Conservation (phyloP, 2,329 filamentous ascomycete genomes). For the Botrytis fragariae region DNA sequence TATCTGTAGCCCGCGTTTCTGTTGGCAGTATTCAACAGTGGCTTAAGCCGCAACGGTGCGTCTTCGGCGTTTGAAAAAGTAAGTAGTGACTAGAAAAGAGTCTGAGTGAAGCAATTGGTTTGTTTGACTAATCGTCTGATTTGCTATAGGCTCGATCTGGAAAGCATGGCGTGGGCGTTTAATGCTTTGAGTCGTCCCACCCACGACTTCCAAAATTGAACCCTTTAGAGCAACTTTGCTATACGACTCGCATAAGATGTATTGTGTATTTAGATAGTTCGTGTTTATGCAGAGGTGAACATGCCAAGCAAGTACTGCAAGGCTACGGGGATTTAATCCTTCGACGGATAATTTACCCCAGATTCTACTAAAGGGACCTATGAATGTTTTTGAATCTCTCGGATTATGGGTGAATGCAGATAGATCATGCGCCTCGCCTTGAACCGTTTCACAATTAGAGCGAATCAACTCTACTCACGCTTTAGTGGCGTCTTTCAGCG, state of each 20-base stretch:
- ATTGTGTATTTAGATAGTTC: not conserved
- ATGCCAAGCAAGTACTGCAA: not conserved
- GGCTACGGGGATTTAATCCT: not conserved
- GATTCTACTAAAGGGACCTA: not conserved
- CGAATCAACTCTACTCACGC: not conserved
- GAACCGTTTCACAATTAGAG: not conserved
- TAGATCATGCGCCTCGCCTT: slow-evolving; percentile 10
- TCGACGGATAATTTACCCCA: not conserved
- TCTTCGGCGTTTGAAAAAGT: not conserved
- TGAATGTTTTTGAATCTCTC: not conserved
- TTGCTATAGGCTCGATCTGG: not conserved
- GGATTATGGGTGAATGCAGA: not conserved
- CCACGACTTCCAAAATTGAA: not conserved
- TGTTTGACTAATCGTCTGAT: not conserved
- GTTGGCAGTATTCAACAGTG: not conserved
- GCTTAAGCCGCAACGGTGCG: slow-evolving; percentile 8
- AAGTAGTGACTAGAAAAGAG: not conserved
- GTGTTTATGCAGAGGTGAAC: not conserved
- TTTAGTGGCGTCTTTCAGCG: not conserved
- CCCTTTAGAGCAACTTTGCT: not conserved
- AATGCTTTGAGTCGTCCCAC: not conserved
- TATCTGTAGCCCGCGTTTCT: not conserved
- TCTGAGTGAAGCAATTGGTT: not conserved
- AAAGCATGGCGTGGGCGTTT: not conserved
- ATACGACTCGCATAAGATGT: not conserved